Evolutionary conservation across 2,329 filamentous ascomycete genomes (phyloP).

Genomic region (Aspergillus floridensis): DNA sequence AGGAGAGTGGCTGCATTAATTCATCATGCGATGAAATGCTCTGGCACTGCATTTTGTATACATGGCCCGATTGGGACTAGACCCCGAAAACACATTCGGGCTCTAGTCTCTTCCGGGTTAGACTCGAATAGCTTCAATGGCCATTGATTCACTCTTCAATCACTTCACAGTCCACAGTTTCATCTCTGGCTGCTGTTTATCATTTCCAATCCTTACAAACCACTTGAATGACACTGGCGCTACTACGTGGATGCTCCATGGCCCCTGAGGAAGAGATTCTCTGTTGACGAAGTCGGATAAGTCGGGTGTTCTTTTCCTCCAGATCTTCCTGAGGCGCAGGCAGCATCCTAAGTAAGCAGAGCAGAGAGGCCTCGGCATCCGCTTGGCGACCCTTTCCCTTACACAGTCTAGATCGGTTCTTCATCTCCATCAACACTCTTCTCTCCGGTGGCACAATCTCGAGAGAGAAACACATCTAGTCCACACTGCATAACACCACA

Average conservation of each 20-base stretch:
- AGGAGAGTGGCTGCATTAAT: not conserved
- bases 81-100: constrained; percentile 21
- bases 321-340: not conserved
- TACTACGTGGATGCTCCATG: no score
- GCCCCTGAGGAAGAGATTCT: not conserved
- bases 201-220: no score
- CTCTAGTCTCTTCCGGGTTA: constrained; percentile 25
- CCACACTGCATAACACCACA: constrained; percentile 5
- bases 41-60: constrained; percentile 1
- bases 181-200: no score
- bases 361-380: not conserved
- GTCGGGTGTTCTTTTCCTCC: no score
- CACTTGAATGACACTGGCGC: no score
- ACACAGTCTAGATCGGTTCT: not conserved
- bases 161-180: no score
- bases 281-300: not conserved
- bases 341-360: not conserved
- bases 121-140: not conserved
- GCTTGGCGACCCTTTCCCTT: not conserved
- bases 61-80: constrained; percentile 23
- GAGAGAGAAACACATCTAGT: not conserved
- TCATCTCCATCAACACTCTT: not conserved
- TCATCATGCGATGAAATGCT: not conserved
- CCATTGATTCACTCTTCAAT: no score
- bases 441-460: not conserved